Percentiles rank a stretch among this genome's conserved stretches.
Evolutionary conservation across 2,329 filamentous ascomycete genomes (phyloP).

Genomic region (Penicillium verrucosum): DNA sequence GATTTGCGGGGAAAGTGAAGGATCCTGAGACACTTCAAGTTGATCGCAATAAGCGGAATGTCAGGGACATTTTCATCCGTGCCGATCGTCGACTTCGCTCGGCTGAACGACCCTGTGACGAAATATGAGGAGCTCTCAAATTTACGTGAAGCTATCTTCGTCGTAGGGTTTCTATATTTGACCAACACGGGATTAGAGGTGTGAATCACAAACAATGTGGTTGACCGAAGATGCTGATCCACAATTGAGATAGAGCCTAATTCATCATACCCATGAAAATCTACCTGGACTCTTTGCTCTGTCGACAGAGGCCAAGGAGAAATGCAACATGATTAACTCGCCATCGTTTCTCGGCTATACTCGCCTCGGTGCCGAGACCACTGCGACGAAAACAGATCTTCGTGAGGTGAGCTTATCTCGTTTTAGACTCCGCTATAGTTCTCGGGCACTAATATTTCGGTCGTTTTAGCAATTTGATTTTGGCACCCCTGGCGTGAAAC

Average conservation of each 20-base stretch:
- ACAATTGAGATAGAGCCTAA: constrained; percentile 17
- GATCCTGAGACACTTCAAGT: neutral
- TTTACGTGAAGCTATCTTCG: constrained; percentile 34
- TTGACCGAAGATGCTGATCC: neutral
- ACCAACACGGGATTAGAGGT: constrained; percentile 37
- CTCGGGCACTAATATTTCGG: neutral
- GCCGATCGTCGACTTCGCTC: constrained; percentile 30
- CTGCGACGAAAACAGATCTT: constrained; percentile 30
- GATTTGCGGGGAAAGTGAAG: constrained; percentile 1
- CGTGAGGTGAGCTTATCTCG: constrained; percentile 27
- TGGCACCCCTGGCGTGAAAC: constrained; percentile 30
- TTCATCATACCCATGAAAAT: constrained; percentile 20
- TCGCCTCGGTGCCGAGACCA: constrained; percentile 35
- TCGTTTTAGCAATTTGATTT: constrained; percentile 45
- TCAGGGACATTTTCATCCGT: constrained; percentile 29
- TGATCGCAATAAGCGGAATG: constrained; percentile 15
- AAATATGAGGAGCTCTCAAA: constrained; percentile 24
- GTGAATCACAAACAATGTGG: neutral
- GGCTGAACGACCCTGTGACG: constrained; percentile 23
- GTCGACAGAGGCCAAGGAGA: constrained; percentile 25
- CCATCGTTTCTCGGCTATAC: constrained; percentile 36
- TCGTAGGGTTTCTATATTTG: constrained; percentile 37
- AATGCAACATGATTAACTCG: constrained; percentile 34
- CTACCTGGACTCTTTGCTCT: constrained; percentile 28
- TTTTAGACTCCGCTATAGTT: neutral